A percentile compares a stretch with the other conserved stretches of the same genome.
These are phyloP conservation scores for Rossbeevera mucosa DNA, from an alignment of 768 basidiomycete species.

Conservation along the genomic window DNA sequence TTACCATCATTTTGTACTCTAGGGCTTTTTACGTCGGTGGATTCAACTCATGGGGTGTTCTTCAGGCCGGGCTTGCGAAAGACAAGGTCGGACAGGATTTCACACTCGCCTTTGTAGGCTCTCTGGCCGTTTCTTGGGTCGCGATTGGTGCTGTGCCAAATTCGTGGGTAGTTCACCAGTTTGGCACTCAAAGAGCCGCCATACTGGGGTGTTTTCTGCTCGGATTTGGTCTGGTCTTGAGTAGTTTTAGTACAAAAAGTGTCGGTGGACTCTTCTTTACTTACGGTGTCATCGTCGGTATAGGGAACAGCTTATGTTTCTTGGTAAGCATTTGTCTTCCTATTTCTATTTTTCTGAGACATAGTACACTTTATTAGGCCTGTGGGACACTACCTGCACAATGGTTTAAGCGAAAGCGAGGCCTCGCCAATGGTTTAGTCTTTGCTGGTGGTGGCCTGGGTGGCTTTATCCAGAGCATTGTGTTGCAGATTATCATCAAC, in stretches of 20 bases:
- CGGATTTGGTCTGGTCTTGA: constrained; percentile 22
- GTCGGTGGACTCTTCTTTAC: constrained; percentile 22
- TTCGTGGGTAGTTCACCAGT: constrained; percentile 26
- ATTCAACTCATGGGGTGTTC: constrained; percentile 30
- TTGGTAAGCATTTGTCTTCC: constrained; percentile 13
- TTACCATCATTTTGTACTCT: not conserved
- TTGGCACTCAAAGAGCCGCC: constrained; percentile 28
- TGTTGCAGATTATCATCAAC: constrained; percentile 26
- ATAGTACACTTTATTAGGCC: not conserved
- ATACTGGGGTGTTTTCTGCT: constrained; percentile 28
- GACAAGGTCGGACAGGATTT: constrained; percentile 23
- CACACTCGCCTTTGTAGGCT: constrained; percentile 32
- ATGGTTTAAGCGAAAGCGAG: constrained; percentile 32
- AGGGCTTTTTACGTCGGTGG: constrained; percentile 28
- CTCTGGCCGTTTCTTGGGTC: constrained; percentile 26
- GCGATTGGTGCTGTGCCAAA: constrained; percentile 28
- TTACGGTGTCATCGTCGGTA: constrained; percentile 26
- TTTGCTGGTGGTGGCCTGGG: constrained; percentile 32
- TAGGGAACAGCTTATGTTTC: constrained; percentile 27
- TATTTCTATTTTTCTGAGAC: not conserved
- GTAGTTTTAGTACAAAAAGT: constrained; percentile 9
- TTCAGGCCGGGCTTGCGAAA: constrained; percentile 29
- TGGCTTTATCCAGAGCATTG: constrained; percentile 29
- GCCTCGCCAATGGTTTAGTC: constrained; percentile 34
- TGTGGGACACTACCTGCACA: constrained; percentile 34